A percentile compares a stretch with the other conserved stretches of the same genome.
Conservation (phyloP, 73 alveolate genomes). For the Tetrahymena borealis region DNA sequence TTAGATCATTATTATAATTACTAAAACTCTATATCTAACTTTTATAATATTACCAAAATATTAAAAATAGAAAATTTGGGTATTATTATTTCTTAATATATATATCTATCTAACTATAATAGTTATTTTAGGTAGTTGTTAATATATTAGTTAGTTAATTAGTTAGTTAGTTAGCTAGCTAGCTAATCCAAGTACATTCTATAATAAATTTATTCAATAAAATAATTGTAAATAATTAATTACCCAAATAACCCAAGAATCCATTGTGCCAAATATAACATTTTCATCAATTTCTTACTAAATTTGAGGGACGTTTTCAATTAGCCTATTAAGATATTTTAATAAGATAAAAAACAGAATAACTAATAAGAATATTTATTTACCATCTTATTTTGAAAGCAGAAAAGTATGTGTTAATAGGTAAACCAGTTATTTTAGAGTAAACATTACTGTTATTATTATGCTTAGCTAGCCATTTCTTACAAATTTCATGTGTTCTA, state of each 20-base stretch:
- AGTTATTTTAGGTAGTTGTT: no score
- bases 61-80: no score
- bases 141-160: slow-evolving; percentile 37
- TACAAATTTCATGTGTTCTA: slow-evolving; percentile 56
- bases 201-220: no score
- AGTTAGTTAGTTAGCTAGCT: background rate
- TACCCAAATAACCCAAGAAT: slow-evolving; percentile 63
- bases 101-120: no score
- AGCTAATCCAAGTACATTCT: no score
- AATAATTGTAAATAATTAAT: no score
- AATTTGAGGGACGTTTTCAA: background rate
- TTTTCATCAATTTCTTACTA: slow-evolving; percentile 23
- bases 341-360: background rate
- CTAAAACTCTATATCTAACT: no score
- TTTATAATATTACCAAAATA: no score
- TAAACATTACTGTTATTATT: slow-evolving; percentile 38
- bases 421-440: slow-evolving; percentile 65
- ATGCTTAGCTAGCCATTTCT: slow-evolving; percentile 21
- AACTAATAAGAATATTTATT: slow-evolving; percentile 34
- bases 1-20: no score
- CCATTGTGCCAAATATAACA: slow-evolving; percentile 72
- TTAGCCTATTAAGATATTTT: background rate
- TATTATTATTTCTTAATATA: no score
- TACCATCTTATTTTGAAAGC: slow-evolving; percentile 72
- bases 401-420: slow-evolving; percentile 70